Percentiles rank a stretch among this genome's conserved stretches.
phyloP scores from a whole-genome alignment of 805 yeast species.

The Ogataea methanolica region DNA sequence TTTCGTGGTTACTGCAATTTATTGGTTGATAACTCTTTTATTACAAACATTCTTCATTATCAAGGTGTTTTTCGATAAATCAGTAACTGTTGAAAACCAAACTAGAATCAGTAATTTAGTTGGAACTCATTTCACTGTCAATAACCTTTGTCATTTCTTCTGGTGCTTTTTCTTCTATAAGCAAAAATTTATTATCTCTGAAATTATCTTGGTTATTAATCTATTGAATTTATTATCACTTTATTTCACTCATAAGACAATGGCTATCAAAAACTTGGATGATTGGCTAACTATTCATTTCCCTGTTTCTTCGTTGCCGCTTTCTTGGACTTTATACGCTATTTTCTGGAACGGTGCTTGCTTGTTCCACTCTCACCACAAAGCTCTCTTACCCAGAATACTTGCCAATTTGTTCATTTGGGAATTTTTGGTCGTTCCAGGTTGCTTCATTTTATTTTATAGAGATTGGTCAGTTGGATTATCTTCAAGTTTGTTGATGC shows the following conservation, averaged over 20 bases:
- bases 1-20: slow-evolving; percentile 42
- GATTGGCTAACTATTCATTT: slow-evolving; percentile 59
- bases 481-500: slow-evolving; percentile 49
- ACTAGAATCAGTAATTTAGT: slow-evolving; percentile 34
- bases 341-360: slow-evolving; percentile 87
- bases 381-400: slow-evolving; percentile 53
- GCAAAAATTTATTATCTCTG: slow-evolving; percentile 55
- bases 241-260: slow-evolving; percentile 59
- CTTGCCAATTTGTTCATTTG: slow-evolving; percentile 72
- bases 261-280: slow-evolving; percentile 44
- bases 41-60: slow-evolving; percentile 49
- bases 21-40: slow-evolving; percentile 52
- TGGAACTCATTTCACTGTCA: slow-evolving; percentile 59
- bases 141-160: slow-evolving; percentile 53
- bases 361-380: slow-evolving; percentile 55
- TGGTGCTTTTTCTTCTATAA: slow-evolving; percentile 64
- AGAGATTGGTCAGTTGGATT: slow-evolving; percentile 72
- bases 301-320: slow-evolving; percentile 64
- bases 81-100: slow-evolving; percentile 22
- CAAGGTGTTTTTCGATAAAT: slow-evolving; percentile 33
- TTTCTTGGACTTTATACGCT: slow-evolving; percentile 69
- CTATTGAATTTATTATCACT: slow-evolving; percentile 53
- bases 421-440: slow-evolving; percentile 69
- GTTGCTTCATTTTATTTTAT: slow-evolving; percentile 48
- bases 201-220: slow-evolving; percentile 53